phyloP scores from a whole-genome alignment of 2,329 filamentous ascomycete species.

The Cladosporium colombiae region DNA sequence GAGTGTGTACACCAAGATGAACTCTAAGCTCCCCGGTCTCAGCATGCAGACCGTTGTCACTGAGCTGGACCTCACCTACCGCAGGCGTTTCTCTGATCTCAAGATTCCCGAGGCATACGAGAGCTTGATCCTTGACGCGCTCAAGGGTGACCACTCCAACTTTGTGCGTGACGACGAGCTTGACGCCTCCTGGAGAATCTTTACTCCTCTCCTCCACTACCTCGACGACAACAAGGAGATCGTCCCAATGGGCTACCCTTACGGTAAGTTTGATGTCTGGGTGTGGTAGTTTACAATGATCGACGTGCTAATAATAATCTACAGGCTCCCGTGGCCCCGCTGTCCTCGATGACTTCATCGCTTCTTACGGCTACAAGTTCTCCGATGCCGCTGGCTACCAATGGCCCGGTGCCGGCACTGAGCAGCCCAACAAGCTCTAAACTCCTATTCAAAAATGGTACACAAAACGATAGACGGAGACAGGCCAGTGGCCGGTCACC shows the following conservation, averaged over 20 bases:
- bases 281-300: neutral
- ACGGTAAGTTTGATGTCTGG: constrained; percentile 67
- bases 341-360: constrained; percentile 96
- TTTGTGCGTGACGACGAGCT: constrained; percentile 97
- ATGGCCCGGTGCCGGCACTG: constrained; percentile 73
- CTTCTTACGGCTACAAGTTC: constrained; percentile 98
- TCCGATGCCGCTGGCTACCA: constrained; percentile 93
- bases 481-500: constrained; percentile 3
- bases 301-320: constrained; percentile 23
- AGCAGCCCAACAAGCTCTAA: constrained; percentile 78
- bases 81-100: constrained; percentile 95
- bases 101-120: constrained; percentile 99
- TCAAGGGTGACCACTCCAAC: constrained; percentile 99
- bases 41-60: constrained; percentile 99
- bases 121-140: constrained; percentile 91
- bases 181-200: constrained; percentile 97
- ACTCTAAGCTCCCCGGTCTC: constrained; percentile 96
- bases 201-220: constrained; percentile 95
- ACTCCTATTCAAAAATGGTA: neutral
- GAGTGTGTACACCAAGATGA: constrained; percentile 99
- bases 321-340: constrained; percentile 92
- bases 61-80: constrained; percentile 96
- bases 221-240: constrained; percentile 99
- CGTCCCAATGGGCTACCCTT: constrained; percentile 98
- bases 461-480: constrained; percentile 15